Evolutionary conservation across 2,329 filamentous ascomycete species (phyloP).

Genomic region (Epichloe glyceriae): DNA sequence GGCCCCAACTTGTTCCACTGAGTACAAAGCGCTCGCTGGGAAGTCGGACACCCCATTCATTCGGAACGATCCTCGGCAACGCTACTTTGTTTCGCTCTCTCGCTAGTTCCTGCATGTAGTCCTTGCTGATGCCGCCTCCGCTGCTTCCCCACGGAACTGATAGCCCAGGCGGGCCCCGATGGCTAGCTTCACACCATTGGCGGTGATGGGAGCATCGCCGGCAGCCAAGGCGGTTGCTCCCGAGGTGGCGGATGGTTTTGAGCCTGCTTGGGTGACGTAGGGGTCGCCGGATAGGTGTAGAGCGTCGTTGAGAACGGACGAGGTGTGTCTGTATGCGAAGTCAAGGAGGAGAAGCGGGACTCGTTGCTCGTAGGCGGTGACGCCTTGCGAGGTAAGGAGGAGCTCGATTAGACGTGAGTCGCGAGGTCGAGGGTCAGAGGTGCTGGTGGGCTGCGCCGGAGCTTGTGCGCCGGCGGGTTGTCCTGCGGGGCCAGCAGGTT

Average conservation of each 20-base stretch:
- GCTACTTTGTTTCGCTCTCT: slow-evolving; percentile 54
- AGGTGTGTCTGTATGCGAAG: slow-evolving; percentile 75
- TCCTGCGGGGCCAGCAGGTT: slow-evolving; percentile 18
- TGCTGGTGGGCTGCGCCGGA: slow-evolving; percentile 19
- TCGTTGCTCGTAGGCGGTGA: slow-evolving; percentile 67
- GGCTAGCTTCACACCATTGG: slow-evolving; percentile 59
- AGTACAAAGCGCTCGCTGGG: slow-evolving; percentile 57
- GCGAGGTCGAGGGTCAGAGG: slow-evolving; percentile 49
- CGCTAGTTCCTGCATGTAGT: slow-evolving; percentile 66
- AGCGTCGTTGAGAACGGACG: slow-evolving; percentile 56
- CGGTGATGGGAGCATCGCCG: slow-evolving; percentile 44
- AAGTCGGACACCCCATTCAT: slow-evolving; percentile 55
- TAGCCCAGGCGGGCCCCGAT: slow-evolving; percentile 55
- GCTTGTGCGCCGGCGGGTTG: slow-evolving; percentile 13
- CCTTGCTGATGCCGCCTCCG: slow-evolving; percentile 49
- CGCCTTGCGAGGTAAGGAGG: slow-evolving; percentile 65
- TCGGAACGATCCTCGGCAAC: slow-evolving; percentile 47
- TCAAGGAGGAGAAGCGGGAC: slow-evolving; percentile 74
- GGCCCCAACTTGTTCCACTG: slow-evolving; percentile 51
- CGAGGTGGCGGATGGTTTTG: slow-evolving; percentile 34
- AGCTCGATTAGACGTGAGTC: slow-evolving; percentile 71
- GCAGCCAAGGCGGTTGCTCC: slow-evolving; percentile 35
- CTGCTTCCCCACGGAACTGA: slow-evolving; percentile 50
- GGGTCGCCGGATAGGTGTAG: slow-evolving; percentile 57
- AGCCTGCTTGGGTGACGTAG: slow-evolving; percentile 45